phyloP scores from a whole-genome alignment of 2,329 filamentous ascomycete genomes.

The Capronia americana region DNA sequence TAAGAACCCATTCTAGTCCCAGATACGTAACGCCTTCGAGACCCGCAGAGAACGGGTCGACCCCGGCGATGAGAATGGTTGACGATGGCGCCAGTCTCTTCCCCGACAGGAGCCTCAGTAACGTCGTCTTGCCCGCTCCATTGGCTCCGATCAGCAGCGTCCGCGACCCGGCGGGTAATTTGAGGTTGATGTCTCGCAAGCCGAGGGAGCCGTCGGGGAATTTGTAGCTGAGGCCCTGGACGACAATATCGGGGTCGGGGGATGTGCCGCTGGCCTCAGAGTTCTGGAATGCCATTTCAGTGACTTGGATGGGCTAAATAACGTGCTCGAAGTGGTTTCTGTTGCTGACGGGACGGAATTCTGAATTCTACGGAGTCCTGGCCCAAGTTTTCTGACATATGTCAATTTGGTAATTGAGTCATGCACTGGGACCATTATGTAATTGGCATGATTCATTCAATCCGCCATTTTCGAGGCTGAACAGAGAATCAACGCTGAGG shows the following conservation, averaged over 20 bases:
- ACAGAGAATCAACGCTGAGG: not conserved
- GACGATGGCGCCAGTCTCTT: constrained; percentile 85
- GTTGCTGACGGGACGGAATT: not conserved
- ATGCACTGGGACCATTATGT: not conserved
- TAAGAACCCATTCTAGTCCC: constrained; percentile 96
- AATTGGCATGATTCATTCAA: not conserved
- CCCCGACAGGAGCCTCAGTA: constrained; percentile 90
- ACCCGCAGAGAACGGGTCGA: constrained; percentile 88
- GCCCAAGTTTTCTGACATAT: not conserved
- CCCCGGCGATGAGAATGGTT: constrained; percentile 77
- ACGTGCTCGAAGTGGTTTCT: not conserved
- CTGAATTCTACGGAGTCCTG: not conserved
- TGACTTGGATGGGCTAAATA: not conserved
- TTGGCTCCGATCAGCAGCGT: constrained; percentile 94
- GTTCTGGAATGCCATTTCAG: not conserved
- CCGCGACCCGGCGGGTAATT: constrained; percentile 80
- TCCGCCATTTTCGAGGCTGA: not conserved
- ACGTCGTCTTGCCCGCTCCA: constrained; percentile 94
- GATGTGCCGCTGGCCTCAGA: not conserved
- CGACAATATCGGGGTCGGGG: constrained; percentile 67
- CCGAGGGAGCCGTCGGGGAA: constrained; percentile 88
- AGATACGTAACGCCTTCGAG: constrained; percentile 97
- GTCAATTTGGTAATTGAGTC: not conserved
- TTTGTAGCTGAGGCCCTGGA: constrained; percentile 80
- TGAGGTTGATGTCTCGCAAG: constrained; percentile 73